phyloP scores from a whole-genome alignment of 345 rosid species.

The Citrus maxima region DNA sequence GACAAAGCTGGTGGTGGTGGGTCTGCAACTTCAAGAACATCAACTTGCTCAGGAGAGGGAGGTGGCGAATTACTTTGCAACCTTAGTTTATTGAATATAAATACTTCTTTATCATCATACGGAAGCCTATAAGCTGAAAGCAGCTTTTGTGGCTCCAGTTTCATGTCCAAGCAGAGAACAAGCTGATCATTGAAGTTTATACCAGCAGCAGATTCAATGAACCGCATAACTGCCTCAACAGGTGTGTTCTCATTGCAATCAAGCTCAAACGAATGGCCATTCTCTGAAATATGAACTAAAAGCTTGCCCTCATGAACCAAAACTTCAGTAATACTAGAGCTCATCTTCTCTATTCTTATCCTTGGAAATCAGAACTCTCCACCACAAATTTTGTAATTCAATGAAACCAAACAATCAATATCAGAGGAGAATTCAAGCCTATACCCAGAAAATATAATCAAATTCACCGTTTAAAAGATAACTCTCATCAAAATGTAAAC shows the following conservation, averaged over 20 bases:
- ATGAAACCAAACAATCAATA: background rate
- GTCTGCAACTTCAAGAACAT: slow-evolving; percentile 48
- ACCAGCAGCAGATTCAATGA: slow-evolving; percentile 51
- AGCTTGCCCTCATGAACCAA: slow-evolving; percentile 63
- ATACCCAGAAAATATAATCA: slow-evolving; percentile 1
- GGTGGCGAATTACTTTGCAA: slow-evolving; percentile 58
- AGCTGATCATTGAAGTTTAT: slow-evolving; percentile 73
- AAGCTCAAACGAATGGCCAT: slow-evolving; percentile 75
- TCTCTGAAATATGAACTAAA: slow-evolving; percentile 79
- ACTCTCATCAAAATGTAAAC: slow-evolving; percentile 3
- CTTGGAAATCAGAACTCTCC: slow-evolving; percentile 23
- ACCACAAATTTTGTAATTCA: slow-evolving; percentile 26
- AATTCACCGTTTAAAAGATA: slow-evolving; percentile 7
- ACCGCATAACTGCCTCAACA: slow-evolving; percentile 78
- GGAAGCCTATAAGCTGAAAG: slow-evolving; percentile 87
- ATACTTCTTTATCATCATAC: slow-evolving; percentile 57
- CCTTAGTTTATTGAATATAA: slow-evolving; percentile 72
- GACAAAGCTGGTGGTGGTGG: slow-evolving; percentile 47
- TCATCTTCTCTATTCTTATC: slow-evolving; percentile 46
- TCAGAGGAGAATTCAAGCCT: background rate
- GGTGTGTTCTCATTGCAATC: slow-evolving; percentile 58
- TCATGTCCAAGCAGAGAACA: slow-evolving; percentile 74
- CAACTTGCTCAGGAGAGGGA: slow-evolving; percentile 63
- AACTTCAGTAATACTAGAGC: slow-evolving; percentile 52
- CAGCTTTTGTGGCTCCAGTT: slow-evolving; percentile 71